Evolutionary conservation across 257 asterid genomes (phyloP).

Genomic region (Prunella vulgaris): DNA sequence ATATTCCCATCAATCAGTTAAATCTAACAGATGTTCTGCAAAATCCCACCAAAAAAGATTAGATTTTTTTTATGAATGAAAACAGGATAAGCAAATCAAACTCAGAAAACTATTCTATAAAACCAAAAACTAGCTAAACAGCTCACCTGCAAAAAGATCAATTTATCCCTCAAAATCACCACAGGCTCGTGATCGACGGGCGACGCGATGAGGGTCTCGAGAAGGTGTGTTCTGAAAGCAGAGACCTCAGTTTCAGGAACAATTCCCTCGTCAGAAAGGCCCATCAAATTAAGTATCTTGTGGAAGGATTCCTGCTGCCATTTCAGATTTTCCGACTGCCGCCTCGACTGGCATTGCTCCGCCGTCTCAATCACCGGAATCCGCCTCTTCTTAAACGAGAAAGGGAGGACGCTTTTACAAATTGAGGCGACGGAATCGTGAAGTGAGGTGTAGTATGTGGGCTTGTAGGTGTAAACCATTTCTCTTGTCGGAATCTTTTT

Average conservation of each 20-base stretch:
- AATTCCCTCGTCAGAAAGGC: slow-evolving; percentile 75
- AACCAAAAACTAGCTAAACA: background rate
- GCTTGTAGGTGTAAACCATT: slow-evolving; percentile 73
- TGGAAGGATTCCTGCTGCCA: slow-evolving; percentile 99
- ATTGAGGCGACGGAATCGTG: slow-evolving; percentile 85
- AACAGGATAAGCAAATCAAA: background rate
- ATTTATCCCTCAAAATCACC: slow-evolving; percentile 62
- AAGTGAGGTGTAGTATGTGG: slow-evolving; percentile 65
- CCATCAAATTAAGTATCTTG: slow-evolving; percentile 77
- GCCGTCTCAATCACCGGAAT: slow-evolving; percentile 77
- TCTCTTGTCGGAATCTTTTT: too few relatives aligned
- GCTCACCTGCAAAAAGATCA: slow-evolving; percentile 83
- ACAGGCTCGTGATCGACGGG: slow-evolving; percentile 70
- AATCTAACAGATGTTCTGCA: background rate
- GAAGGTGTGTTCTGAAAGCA: slow-evolving; percentile 63
- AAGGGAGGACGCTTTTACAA: slow-evolving; percentile 79
- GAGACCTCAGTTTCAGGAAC: slow-evolving; percentile 61
- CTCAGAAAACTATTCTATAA: background rate
- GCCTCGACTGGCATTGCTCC: slow-evolving; percentile 74
- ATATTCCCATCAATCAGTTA: background rate
- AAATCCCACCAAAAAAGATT: background rate
- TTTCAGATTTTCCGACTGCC: slow-evolving; percentile 82
- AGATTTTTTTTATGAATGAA: background rate
- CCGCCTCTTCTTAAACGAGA: slow-evolving; percentile 76
- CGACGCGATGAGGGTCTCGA: slow-evolving; percentile 58